These are phyloP conservation scores for Nicotiana attenuata DNA, from an alignment of 257 asterid genomes.

Conservation along the genomic window DNA sequence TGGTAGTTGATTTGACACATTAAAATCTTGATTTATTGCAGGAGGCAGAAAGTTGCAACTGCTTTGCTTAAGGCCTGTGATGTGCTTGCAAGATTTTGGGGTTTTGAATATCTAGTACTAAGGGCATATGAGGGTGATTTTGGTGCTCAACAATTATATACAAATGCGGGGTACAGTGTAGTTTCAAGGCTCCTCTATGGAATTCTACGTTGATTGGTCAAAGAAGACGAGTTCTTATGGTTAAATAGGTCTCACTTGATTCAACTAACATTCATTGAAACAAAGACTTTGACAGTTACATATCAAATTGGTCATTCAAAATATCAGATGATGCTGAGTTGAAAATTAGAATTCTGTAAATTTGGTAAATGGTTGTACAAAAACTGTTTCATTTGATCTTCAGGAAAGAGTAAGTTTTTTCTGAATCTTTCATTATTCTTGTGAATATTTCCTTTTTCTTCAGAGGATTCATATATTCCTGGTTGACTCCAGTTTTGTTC, in stretches of 20 bases:
- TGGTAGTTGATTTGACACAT: neutral
- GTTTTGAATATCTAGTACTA: slow-evolving; percentile 57
- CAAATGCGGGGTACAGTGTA: slow-evolving; percentile 62
- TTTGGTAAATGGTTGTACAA: neutral
- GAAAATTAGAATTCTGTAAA: neutral
- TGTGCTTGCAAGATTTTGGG: slow-evolving; percentile 49
- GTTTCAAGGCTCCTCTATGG: slow-evolving; percentile 73
- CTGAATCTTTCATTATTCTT: neutral
- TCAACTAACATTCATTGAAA: neutral
- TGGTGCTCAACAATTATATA: slow-evolving; percentile 61
- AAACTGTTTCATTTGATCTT: neutral
- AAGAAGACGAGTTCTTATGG: slow-evolving; percentile 66
- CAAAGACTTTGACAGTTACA: neutral
- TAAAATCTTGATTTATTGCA: slow-evolving; percentile 12
- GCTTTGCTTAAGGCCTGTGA: slow-evolving; percentile 73
- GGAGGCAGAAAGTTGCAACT: slow-evolving; percentile 88
- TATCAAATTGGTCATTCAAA: neutral
- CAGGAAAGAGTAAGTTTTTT: neutral
- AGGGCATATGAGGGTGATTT: slow-evolving; percentile 80
- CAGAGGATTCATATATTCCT: neutral
- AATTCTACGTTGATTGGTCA: slow-evolving; percentile 68
- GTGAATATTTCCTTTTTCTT: neutral
- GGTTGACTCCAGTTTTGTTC: neutral
- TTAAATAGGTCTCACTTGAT: slow-evolving; percentile 22
- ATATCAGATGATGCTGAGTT: neutral